Conservation (phyloP, 768 basidiomycete genomes). For the Hygrophorus russula region DNA sequence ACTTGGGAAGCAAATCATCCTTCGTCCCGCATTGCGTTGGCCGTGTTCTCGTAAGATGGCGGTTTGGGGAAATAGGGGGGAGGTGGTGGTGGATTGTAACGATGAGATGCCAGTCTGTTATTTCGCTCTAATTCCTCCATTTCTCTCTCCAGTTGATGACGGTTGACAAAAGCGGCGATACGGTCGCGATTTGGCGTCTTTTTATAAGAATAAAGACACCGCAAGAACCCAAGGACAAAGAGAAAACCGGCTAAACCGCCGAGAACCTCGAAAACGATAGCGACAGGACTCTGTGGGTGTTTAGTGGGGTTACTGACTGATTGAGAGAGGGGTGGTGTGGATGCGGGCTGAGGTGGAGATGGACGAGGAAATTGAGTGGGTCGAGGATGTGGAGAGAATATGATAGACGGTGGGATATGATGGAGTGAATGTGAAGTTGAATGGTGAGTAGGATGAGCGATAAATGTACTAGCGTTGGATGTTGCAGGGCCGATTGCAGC, state of each 20-base stretch:
- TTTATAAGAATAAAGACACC: slow-evolving; percentile 31
- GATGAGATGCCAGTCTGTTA: slow-evolving; percentile 11
- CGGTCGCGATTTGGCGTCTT: slow-evolving; percentile 36
- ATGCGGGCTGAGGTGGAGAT: background rate
- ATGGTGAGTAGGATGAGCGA: no score
- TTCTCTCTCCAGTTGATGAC: slow-evolving; percentile 39
- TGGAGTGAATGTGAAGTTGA: no score
- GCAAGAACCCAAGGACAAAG: slow-evolving; percentile 24
- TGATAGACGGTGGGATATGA: no score
- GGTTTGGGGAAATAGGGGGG: slow-evolving; percentile 45
- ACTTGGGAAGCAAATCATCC: no score
- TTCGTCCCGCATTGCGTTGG: no score
- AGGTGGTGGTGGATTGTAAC: slow-evolving; percentile 25
- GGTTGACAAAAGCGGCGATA: slow-evolving; percentile 26
- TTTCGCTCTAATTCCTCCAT: slow-evolving; percentile 35
- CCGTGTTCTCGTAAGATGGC: slow-evolving; percentile 25
- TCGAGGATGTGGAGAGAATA: no score
- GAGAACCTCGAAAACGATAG: slow-evolving; percentile 34
- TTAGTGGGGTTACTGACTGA: slow-evolving; percentile 4
- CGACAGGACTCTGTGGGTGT: slow-evolving; percentile 20
- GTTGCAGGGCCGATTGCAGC: no score
- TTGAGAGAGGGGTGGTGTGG: slow-evolving; percentile 7
- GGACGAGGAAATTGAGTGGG: no score
- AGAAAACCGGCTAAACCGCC: slow-evolving; percentile 27
- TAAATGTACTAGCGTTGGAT: no score